phyloP scores from a whole-genome alignment of 768 basidiomycete genomes.

The Pleurotus pulmonarius region DNA sequence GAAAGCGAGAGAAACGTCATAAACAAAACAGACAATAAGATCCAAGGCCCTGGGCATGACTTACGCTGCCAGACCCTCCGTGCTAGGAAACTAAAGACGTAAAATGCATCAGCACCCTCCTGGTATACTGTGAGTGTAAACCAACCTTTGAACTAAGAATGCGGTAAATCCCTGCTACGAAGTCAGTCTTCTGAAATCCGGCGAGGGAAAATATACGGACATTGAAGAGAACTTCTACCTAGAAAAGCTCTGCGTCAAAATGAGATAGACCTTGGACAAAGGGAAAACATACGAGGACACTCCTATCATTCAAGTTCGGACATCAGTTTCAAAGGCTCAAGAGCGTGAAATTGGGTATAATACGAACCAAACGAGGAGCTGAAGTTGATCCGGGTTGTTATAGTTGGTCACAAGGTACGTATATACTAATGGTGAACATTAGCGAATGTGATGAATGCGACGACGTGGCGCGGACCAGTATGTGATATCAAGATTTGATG shows the following conservation, averaged over 20 bases:
- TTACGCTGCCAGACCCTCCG: slow-evolving; percentile 45
- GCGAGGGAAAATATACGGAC: slow-evolving; percentile 23
- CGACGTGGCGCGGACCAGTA: slow-evolving; percentile 25
- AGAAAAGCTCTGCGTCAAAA: not conserved
- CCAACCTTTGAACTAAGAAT: slow-evolving; percentile 47
- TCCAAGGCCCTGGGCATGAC: slow-evolving; percentile 10
- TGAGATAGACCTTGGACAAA: not conserved
- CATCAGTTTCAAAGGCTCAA: too few species aligned
- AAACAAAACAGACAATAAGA: not conserved
- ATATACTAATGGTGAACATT: slow-evolving; percentile 31
- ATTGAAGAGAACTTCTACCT: slow-evolving; percentile 46
- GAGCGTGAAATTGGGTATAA: not conserved
- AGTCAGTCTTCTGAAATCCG: not conserved
- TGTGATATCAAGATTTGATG: slow-evolving; percentile 48
- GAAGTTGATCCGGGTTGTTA: slow-evolving; percentile 6
- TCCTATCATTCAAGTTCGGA: slow-evolving; percentile 20
- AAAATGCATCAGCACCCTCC: not conserved
- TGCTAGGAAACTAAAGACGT: slow-evolving; percentile 37
- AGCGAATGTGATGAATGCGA: not conserved
- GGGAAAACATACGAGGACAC: slow-evolving; percentile 28
- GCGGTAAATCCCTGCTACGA: slow-evolving; percentile 42
- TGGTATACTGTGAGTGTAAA: not conserved
- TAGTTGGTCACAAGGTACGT: slow-evolving; percentile 44
- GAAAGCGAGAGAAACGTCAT: not conserved
- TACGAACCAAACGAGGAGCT: slow-evolving; percentile 8